Evolutionary conservation across 768 basidiomycete species (phyloP).

Genomic region (Tylopilus felleus): DNA sequence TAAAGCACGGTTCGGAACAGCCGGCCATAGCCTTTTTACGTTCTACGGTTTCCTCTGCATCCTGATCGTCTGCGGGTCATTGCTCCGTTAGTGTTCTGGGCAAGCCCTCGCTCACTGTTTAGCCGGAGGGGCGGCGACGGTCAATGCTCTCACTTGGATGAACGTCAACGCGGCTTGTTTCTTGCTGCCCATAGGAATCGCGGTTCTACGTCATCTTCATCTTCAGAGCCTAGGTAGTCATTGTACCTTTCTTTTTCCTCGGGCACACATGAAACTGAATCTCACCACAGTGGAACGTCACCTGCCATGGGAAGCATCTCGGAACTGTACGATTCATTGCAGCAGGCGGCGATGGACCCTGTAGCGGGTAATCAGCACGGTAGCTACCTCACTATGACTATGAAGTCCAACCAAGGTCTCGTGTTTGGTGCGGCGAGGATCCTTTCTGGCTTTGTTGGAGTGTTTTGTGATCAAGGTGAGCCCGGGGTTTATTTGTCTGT

Average conservation of each 20-base stretch:
- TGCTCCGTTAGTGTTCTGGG: slow-evolving; percentile 38
- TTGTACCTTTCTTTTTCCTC: slow-evolving; percentile 8
- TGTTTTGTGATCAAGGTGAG: slow-evolving; percentile 50
- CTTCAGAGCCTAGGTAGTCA: slow-evolving; percentile 24
- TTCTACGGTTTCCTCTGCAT: slow-evolving; percentile 52
- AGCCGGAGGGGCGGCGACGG: slow-evolving; percentile 43
- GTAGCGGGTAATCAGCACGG: slow-evolving; percentile 49
- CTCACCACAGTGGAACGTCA: slow-evolving; percentile 32
- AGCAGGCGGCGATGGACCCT: slow-evolving; percentile 44
- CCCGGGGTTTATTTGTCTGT: neutral
- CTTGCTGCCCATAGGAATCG: slow-evolving; percentile 43
- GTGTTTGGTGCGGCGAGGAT: slow-evolving; percentile 41
- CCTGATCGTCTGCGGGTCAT: slow-evolving; percentile 47
- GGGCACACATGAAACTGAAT: neutral
- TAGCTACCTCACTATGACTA: slow-evolving; percentile 57
- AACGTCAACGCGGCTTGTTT: slow-evolving; percentile 43
- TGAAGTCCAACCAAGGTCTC: slow-evolving; percentile 49
- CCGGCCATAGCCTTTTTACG: slow-evolving; percentile 46
- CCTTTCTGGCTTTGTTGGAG: slow-evolving; percentile 42
- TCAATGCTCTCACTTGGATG: slow-evolving; percentile 46
- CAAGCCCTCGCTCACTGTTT: neutral
- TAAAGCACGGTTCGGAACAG: slow-evolving; percentile 45
- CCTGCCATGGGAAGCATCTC: slow-evolving; percentile 38
- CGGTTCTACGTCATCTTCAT: slow-evolving; percentile 40
- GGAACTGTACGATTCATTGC: slow-evolving; percentile 45